Conservation (phyloP, 2,329 filamentous ascomycete genomes). For the Verticillium klebahnii region DNA sequence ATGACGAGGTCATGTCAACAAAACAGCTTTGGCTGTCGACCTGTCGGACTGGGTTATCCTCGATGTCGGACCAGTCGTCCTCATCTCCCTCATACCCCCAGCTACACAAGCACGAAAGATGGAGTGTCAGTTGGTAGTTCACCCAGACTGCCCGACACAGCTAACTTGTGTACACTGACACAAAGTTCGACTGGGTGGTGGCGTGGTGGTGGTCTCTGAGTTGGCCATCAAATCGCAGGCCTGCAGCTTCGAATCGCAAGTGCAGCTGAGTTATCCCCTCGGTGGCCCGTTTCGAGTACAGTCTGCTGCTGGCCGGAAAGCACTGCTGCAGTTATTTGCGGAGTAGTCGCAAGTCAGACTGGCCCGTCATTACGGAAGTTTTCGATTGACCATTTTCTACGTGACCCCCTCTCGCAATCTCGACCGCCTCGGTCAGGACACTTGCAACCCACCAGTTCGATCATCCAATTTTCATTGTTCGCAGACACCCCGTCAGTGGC, state of each 20-base stretch:
- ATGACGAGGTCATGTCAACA: background rate
- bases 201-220: constrained; percentile 7
- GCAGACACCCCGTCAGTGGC: background rate
- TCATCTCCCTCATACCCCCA: background rate
- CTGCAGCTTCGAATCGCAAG: constrained; percentile 12
- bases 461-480: background rate
- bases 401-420: background rate
- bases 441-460: background rate
- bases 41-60: background rate
- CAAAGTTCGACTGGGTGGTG: background rate
- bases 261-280: constrained; percentile 6
- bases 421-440: background rate
- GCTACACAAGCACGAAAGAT: background rate
- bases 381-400: background rate
- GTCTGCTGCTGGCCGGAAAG: background rate
- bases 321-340: background rate
- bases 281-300: background rate
- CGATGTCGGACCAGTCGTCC: background rate
- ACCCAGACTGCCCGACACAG: background rate
- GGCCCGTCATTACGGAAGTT: background rate
- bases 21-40: background rate
- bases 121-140: background rate
- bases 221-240: constrained; percentile 11
- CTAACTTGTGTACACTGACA: background rate
- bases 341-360: background rate